These are phyloP conservation scores for Mycena sp. DNA, from an alignment of 1,284 basidiomycete species.

Conservation along the genomic window DNA sequence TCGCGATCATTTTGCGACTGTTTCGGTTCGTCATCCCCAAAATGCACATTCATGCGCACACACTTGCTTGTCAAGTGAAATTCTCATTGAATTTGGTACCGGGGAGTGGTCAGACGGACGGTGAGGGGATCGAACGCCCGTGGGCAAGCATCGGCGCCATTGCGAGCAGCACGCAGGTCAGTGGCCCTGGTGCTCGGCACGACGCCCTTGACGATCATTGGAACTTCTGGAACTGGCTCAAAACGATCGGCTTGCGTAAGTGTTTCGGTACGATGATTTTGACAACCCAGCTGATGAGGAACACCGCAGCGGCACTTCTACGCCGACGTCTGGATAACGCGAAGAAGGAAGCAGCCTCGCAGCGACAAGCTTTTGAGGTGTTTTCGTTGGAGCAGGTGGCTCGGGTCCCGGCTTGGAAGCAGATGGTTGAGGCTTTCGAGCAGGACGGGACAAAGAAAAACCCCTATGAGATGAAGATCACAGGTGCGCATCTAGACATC, in stretches of 20 bases:
- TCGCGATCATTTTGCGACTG: background rate
- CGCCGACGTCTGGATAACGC: background rate
- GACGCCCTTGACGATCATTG: slow-evolving; percentile 39
- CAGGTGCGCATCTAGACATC: background rate
- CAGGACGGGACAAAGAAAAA: background rate
- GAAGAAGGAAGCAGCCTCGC: background rate
- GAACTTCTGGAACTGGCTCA: slow-evolving; percentile 45
- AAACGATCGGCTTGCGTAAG: slow-evolving; percentile 36
- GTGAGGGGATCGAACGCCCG: too few species aligned
- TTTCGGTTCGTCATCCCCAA: too few species aligned
- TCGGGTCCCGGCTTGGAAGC: background rate
- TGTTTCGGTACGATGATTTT: background rate
- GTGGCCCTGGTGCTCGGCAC: slow-evolving; percentile 36
- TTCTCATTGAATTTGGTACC: too few species aligned
- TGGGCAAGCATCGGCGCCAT: too few species aligned
- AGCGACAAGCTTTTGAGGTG: background rate
- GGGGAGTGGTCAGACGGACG: too few species aligned
- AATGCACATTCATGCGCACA: too few species aligned
- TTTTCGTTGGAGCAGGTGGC: background rate
- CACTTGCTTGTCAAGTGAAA: too few species aligned
- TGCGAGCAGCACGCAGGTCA: background rate
- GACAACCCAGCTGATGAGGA: background rate
- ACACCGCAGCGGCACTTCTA: background rate
- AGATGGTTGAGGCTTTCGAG: background rate
- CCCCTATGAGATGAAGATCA: background rate